A percentile compares a stretch with the other conserved stretches of the same genome.
Evolutionary conservation across 140 eudicot species (phyloP).

Genomic region (Ambrosia hybrid): DNA sequence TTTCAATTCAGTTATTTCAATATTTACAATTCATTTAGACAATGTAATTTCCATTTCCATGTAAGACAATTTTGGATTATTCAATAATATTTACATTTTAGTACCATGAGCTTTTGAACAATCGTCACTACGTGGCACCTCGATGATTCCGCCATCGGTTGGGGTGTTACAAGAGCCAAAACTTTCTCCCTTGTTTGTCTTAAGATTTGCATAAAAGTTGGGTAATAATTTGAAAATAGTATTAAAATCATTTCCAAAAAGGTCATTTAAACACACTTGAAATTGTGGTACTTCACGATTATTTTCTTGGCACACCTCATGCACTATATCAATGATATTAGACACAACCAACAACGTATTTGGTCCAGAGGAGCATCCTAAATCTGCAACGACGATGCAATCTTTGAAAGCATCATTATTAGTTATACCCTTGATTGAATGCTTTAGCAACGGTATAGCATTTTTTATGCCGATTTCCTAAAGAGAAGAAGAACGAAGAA

Average conservation of each 20-base stretch:
- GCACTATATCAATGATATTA: constrained; percentile 4
- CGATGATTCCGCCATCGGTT: too few relatives aligned
- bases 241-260: background rate
- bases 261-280: background rate
- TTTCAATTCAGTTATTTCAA: too few relatives aligned
- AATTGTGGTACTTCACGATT: background rate
- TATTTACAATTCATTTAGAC: too few relatives aligned
- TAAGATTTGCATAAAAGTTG: background rate
- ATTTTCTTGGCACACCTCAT: background rate
- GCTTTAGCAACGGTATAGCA: background rate
- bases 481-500: background rate
- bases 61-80: too few relatives aligned
- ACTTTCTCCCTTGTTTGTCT: background rate
- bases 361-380: background rate
- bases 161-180: background rate
- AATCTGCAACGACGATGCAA: background rate
- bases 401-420: background rate
- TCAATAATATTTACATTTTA: too few relatives aligned
- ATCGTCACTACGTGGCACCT: too few relatives aligned
- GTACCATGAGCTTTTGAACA: too few relatives aligned
- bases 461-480: background rate
- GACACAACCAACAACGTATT: background rate
- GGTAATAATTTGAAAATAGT: background rate
- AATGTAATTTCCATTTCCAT: too few relatives aligned
- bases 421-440: background rate